A percentile compares a stretch with the other conserved stretches of the same genome.
Conservation (phyloP, 208 protist species). For the Vickermania ingenoplastis region DNA sequence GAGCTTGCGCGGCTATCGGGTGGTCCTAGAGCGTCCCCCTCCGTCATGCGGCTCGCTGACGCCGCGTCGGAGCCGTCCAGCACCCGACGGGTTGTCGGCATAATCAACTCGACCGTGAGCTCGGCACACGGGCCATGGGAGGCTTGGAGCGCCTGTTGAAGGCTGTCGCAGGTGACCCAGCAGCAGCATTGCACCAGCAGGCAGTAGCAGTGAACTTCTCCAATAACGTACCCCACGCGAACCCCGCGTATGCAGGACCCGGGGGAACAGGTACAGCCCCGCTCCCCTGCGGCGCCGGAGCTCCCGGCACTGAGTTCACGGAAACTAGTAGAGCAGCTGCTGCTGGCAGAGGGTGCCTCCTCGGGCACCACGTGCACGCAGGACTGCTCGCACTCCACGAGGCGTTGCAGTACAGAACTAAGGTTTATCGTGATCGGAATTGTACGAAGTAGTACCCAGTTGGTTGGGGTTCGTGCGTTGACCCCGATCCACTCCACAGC, state of each 20-base stretch:
- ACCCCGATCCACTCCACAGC: constrained; percentile 5
- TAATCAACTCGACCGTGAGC: constrained; percentile 4
- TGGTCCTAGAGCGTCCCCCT: neutral
- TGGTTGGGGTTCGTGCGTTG: constrained; percentile 10
- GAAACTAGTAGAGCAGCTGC: neutral
- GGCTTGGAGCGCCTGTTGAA: constrained; percentile 28
- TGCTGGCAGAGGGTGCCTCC: neutral
- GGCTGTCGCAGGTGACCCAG: constrained; percentile 14
- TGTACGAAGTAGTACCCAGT: constrained; percentile 51
- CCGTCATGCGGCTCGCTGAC: neutral
- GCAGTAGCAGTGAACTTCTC: constrained; percentile 57
- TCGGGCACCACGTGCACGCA: neutral
- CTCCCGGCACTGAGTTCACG: neutral
- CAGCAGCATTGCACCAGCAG: constrained; percentile 38
- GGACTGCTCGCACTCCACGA: constrained; percentile 17
- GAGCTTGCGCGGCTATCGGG: neutral
- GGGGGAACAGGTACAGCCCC: too few species aligned
- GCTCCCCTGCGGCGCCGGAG: neutral
- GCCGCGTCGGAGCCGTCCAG: neutral
- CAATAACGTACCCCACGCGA: constrained; percentile 50
- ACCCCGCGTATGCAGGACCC: constrained; percentile 18
- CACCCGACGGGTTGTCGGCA: neutral
- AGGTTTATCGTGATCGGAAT: constrained; percentile 57
- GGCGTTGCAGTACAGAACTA: constrained; percentile 22
- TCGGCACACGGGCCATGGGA: constrained; percentile 17